Evolutionary conservation across 352 stramenopile genomes (phyloP).

Genomic region (Phytophthora fragariae): DNA sequence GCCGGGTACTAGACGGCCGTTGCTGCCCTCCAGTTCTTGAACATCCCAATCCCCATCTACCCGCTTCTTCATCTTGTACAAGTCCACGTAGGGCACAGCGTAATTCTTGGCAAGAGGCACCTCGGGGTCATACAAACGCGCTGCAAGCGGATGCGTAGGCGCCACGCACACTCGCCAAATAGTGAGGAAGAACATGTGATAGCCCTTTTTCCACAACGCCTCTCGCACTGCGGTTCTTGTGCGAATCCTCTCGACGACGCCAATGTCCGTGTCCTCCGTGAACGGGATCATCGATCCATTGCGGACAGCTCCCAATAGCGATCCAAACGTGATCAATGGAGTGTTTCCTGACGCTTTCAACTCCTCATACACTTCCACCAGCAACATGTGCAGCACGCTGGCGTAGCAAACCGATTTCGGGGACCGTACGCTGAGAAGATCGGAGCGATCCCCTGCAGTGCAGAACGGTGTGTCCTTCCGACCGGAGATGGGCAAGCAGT

Average conservation of each 20-base stretch:
- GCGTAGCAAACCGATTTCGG: constrained; percentile 48
- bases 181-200: constrained; percentile 53
- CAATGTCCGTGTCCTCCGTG: constrained; percentile 62
- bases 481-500: constrained; percentile 57
- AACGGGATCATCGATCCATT: constrained; percentile 59
- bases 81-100: constrained; percentile 46
- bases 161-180: constrained; percentile 56
- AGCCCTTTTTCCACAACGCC: constrained; percentile 48
- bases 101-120: constrained; percentile 20
- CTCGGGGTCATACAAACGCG: constrained; percentile 42
- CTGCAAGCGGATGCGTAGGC: constrained; percentile 46
- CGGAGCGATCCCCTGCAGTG: constrained; percentile 46
- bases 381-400: constrained; percentile 63
- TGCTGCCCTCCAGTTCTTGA: constrained; percentile 24
- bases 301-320: constrained; percentile 53
- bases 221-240: constrained; percentile 18
- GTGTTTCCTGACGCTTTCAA: constrained; percentile 30
- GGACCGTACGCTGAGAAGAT: constrained; percentile 40
- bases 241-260: constrained; percentile 34
- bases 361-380: constrained; percentile 62
- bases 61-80: constrained; percentile 40
- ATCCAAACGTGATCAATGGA: constrained; percentile 51
- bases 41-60: constrained; percentile 28
- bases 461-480: constrained; percentile 56
- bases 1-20: constrained; percentile 15